Base-by-base conservation (phyloP, 83 land plant species). In the Picea abies region DNA sequence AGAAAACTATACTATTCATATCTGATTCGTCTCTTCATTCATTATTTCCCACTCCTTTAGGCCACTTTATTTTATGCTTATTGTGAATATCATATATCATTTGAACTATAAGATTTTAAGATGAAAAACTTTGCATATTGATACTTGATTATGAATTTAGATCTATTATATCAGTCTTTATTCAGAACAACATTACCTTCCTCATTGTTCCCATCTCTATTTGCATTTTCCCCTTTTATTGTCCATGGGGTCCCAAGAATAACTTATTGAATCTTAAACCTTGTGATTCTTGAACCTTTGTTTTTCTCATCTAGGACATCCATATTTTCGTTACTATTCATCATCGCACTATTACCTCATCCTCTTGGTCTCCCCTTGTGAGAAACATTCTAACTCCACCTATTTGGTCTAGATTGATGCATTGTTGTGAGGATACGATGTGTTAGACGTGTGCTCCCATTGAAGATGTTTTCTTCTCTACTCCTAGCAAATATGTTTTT, bases 231-330 rank as follows among this genome's bases (percentile, higher is more conserved):
- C 8, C 85, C 90, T 68, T 83, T 86, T 4, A 87, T 86, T 20
- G 37, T 80, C 67, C 89, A 29, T 9, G 80, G 82, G 11, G 81
- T 37, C 17, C 66, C 44, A 10, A 26, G 79, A 67, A 80, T 58
- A 17, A 70, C 85, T 23, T 81, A 78, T 61, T 71, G 84, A 35
- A 83, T 91, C 75, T 79, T 89, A 12, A 79, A 78, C 17, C 85
- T 78, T 19, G 83, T 80, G 16, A 89, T 82, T 37, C 94, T 83
- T 19, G 96, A 92, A 19, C 96, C 96, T 64, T 83, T 80, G 72
- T 85, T 92, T 78, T 90, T 70, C 80, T 93, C 96, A 86, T 84
- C 87, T 37, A 90, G 72, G 0, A 89, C 87, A 83, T 90, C 94
- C 62, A 81, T 9, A 65, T 80, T 87, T 61, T 85, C 91, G 66